Percentiles rank a stretch among this genome's conserved stretches.
phyloP scores from a whole-genome alignment of 495 filamentous ascomycete species.

The Lasiosphaeris hirsuta region DNA sequence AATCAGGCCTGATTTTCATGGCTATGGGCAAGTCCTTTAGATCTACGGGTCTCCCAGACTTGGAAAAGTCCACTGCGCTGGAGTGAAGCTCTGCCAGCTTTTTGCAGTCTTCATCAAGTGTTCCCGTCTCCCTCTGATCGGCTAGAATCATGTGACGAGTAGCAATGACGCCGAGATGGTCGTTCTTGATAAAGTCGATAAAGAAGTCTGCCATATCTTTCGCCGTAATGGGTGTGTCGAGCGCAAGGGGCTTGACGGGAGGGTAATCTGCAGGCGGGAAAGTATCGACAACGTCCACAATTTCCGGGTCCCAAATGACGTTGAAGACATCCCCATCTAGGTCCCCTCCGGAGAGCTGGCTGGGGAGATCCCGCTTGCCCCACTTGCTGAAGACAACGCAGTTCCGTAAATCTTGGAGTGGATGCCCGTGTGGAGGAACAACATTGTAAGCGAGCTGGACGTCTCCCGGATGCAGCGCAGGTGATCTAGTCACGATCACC shows the following conservation, averaged over 20 bases:
- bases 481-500: constrained; percentile 64
- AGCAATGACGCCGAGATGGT: constrained; percentile 68
- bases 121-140: constrained; percentile 56
- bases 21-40: constrained; percentile 27
- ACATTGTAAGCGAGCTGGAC: constrained; percentile 59
- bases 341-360: constrained; percentile 73
- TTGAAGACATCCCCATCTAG: constrained; percentile 79
- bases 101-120: constrained; percentile 55
- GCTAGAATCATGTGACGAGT: constrained; percentile 64
- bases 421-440: constrained; percentile 53
- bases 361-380: constrained; percentile 70
- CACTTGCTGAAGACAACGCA: constrained; percentile 74
- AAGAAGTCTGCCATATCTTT: constrained; percentile 76
- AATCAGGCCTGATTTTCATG: constrained; percentile 35
- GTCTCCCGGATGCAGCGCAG: constrained; percentile 78
- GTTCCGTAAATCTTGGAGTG: constrained; percentile 58
- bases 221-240: constrained; percentile 51
- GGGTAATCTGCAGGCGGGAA: constrained; percentile 66
- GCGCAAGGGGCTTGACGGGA: constrained; percentile 47
- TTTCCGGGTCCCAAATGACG: constrained; percentile 60
- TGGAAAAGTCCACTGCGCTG: constrained; percentile 78
- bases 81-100: constrained; percentile 68
- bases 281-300: constrained; percentile 34
- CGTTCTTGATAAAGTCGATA: constrained; percentile 72
- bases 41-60: constrained; percentile 67